These are phyloP conservation scores for Amylostereum chailletii DNA, from an alignment of 1,284 basidiomycete genomes.

Conservation along the genomic window DNA sequence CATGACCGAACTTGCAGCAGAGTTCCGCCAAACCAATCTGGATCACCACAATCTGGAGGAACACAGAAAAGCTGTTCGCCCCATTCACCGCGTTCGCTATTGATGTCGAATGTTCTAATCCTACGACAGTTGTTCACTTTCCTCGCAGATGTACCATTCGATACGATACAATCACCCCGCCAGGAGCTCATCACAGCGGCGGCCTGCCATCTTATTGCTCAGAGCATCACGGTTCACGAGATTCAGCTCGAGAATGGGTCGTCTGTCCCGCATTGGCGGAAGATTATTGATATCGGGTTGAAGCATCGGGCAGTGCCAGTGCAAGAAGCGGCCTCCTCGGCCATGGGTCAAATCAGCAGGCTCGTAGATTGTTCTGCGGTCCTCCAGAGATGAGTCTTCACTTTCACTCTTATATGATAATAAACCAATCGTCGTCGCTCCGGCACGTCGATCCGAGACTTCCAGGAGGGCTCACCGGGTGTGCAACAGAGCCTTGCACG, in stretches of 20 bases:
- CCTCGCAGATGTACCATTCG: slow-evolving; percentile 45
- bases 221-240: slow-evolving; percentile 51
- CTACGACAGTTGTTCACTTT: slow-evolving; percentile 45
- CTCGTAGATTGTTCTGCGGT: slow-evolving; percentile 55
- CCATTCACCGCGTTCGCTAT: slow-evolving; percentile 10
- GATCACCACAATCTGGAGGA: slow-evolving; percentile 19
- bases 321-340: slow-evolving; percentile 67
- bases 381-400: slow-evolving; percentile 58
- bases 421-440: slow-evolving; percentile 2
- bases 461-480: slow-evolving; percentile 41
- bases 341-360: slow-evolving; percentile 58
- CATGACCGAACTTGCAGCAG: slow-evolving; percentile 61
- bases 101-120: slow-evolving; percentile 14
- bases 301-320: slow-evolving; percentile 59
- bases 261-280: slow-evolving; percentile 52
- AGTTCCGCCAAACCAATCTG: slow-evolving; percentile 28
- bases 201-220: slow-evolving; percentile 67
- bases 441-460: slow-evolving; percentile 59
- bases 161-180: slow-evolving; percentile 55
- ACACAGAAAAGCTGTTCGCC: slow-evolving; percentile 31
- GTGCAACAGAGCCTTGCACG: slow-evolving; percentile 75
- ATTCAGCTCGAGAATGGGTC: slow-evolving; percentile 30
- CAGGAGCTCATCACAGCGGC: slow-evolving; percentile 71
- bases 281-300: slow-evolving; percentile 64
- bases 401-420: too few relatives aligned